A percentile compares a stretch with the other conserved stretches of the same genome.
These are phyloP conservation scores for Funneliformis mosseae DNA, from an alignment of 192 early-diverging fungal species.

Conservation along the genomic window DNA sequence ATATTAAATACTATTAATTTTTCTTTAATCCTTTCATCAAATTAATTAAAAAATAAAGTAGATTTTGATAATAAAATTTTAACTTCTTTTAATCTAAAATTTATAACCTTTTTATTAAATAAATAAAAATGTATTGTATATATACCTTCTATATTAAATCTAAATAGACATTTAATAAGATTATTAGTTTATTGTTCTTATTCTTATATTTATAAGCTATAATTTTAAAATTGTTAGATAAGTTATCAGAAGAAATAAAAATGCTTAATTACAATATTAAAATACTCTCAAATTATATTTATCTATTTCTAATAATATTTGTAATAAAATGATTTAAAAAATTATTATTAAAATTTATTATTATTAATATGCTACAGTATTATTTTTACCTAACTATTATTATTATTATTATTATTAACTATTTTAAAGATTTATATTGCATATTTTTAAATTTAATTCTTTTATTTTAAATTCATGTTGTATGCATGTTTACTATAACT, in stretches of 20 bases:
- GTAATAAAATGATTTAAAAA: no score
- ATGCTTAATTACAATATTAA: neutral
- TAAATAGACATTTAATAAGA: conserved; percentile 61
- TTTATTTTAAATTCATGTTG: no score
- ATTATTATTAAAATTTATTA: no score
- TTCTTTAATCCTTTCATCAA: conserved; percentile 27
- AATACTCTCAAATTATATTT: conserved; percentile 59
- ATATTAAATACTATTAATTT: neutral
- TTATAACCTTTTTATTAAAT: conserved; percentile 48
- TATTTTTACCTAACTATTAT: no score
- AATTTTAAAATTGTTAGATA: neutral
- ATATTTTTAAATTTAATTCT: no score
- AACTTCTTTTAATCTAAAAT: conserved; percentile 51
- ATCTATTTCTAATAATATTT: conserved; percentile 64
- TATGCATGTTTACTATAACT: no score
- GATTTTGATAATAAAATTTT: conserved; percentile 51
- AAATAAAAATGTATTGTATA: conserved; percentile 59
- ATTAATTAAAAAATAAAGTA: conserved; percentile 46
- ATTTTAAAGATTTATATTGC: no score
- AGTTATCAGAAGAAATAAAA: neutral
- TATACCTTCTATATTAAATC: conserved; percentile 69
- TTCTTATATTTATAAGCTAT: conserved; percentile 91
- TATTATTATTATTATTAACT: no score
- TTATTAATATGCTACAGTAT: no score
- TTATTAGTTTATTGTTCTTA: conserved; percentile 70